Evolutionary conservation across 2,329 filamentous ascomycete species (phyloP).

Genomic region (Hypomyces rosellus): DNA sequence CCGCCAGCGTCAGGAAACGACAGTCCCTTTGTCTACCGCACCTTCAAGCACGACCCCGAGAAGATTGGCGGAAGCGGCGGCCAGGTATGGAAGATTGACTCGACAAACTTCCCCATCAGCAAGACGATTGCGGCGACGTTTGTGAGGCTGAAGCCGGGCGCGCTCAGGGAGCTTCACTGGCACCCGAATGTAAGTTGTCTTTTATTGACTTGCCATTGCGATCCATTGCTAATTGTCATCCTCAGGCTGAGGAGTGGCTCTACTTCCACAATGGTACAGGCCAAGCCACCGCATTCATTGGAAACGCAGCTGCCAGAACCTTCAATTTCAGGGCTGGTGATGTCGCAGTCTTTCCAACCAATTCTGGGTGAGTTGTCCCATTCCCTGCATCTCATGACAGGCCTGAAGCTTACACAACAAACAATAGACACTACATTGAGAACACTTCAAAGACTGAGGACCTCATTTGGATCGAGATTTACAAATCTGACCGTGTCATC

Average conservation of each 20-base stretch:
- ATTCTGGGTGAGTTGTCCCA: conserved; percentile 39
- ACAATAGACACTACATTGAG: conserved; percentile 57
- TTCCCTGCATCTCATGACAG: no score
- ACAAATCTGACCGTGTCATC: conserved; percentile 59
- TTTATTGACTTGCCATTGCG: not conserved
- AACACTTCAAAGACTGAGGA: conserved; percentile 59
- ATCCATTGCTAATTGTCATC: not conserved
- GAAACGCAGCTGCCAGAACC: conserved; percentile 53
- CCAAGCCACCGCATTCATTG: conserved; percentile 59
- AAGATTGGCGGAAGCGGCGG: conserved; percentile 56
- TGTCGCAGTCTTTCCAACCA: conserved; percentile 62
- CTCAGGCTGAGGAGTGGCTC: conserved; percentile 61
- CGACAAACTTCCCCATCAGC: conserved; percentile 58
- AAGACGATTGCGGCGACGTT: conserved; percentile 61
- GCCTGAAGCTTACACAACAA: no score
- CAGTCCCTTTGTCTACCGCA: conserved; percentile 56
- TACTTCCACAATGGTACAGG: conserved; percentile 61
- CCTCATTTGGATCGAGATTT: conserved; percentile 62
- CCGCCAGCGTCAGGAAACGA: conserved; percentile 45
- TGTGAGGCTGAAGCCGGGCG: conserved; percentile 57
- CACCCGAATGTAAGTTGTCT: conserved; percentile 53
- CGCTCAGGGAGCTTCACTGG: conserved; percentile 62
- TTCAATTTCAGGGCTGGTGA: conserved; percentile 64
- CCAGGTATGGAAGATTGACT: conserved; percentile 58
- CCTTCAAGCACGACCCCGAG: conserved; percentile 48